Base-by-base conservation (phyloP, 345 rosid genomes). In the Pistacia atlantica region DNA sequence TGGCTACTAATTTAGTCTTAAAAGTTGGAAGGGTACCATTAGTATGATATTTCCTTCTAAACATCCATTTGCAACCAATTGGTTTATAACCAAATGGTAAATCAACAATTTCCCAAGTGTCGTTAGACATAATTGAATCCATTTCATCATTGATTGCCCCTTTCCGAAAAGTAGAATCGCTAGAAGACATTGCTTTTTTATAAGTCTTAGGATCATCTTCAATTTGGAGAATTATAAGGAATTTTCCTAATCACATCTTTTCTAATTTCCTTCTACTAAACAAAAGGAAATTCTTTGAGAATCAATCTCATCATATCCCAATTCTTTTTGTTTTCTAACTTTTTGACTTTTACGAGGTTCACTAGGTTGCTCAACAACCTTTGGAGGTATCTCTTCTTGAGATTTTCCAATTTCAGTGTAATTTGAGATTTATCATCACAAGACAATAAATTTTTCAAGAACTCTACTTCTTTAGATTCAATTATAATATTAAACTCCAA, bases 81-180 rank as follows among this genome's bases (percentile, higher is more conserved):
- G 33, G 33, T 31, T 31, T 31, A 1, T 2, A 31, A 31, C 33
- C 33, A 31, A 1, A 31, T 31, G 33, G 33, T 31, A 31, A 31
- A 31, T 31, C 33, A 31, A 31, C 33, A 31, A 31, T 31, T 1
- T 31, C 33, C 33, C 33, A 31, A 31, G 33, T 31, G 33, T 31
- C 2, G 33, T 31, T 31, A 31, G 33, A 31, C 33, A 31, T 31
- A 31, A 61, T 48, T 2, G 55, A 78, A 42, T 65, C 55, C 6
- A 78, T 61, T 55, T 78, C 65, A 18, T 72, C 38, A 52, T 72
- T 72, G 13, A 71, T 52, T 5, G 46, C 35, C 1, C 72, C 45
- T 46, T 72, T 78, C 22, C 59, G 72, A 72, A 72, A 72, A 55
- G 3, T 4, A 12, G 25, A 54, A 78, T 78, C 49, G 5, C 51